Percentiles rank a stretch among this genome's conserved stretches.
These are phyloP conservation scores for Hypholoma sublateritium DNA, from an alignment of 768 basidiomycete genomes.

Conservation along the genomic window DNA sequence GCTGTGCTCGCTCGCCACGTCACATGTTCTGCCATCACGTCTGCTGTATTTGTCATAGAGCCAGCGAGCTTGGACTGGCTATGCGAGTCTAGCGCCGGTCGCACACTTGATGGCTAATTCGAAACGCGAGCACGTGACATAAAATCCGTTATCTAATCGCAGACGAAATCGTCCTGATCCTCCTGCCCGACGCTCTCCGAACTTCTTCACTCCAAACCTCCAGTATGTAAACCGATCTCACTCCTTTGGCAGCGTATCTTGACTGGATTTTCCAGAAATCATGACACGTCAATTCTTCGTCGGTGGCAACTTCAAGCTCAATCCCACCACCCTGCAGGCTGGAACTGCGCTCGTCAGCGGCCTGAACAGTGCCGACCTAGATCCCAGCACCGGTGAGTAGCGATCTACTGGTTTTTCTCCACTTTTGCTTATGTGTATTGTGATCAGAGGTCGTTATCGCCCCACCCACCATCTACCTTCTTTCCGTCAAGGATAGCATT, in stretches of 20 bases:
- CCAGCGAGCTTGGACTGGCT: too few relatives aligned
- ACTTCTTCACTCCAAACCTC: background rate
- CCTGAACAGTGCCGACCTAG: slow-evolving; percentile 80
- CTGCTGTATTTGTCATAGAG: too few relatives aligned
- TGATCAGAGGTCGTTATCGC: slow-evolving; percentile 91
- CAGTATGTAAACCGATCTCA: too few relatives aligned
- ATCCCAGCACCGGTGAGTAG: slow-evolving; percentile 68
- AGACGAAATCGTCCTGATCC: background rate
- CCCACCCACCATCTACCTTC: slow-evolving; percentile 86
- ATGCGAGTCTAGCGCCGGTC: too few relatives aligned
- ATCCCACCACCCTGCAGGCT: slow-evolving; percentile 67
- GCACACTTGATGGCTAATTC: too few relatives aligned
- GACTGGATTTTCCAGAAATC: too few relatives aligned
- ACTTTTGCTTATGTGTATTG: slow-evolving; percentile 10
- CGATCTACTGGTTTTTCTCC: background rate
- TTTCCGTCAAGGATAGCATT: slow-evolving; percentile 63
- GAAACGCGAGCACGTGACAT: slow-evolving; percentile 2
- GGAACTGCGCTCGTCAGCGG: slow-evolving; percentile 64
- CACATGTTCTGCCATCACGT: too few relatives aligned
- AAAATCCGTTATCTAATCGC: background rate
- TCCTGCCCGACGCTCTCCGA: background rate
- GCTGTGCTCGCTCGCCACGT: too few relatives aligned
- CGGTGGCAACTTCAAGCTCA: slow-evolving; percentile 99
- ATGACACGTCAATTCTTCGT: slow-evolving; percentile 86
- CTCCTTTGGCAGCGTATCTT: too few relatives aligned